Conservation (phyloP, 1,139 yeast species). For the Ogataea hybrid region DNA sequence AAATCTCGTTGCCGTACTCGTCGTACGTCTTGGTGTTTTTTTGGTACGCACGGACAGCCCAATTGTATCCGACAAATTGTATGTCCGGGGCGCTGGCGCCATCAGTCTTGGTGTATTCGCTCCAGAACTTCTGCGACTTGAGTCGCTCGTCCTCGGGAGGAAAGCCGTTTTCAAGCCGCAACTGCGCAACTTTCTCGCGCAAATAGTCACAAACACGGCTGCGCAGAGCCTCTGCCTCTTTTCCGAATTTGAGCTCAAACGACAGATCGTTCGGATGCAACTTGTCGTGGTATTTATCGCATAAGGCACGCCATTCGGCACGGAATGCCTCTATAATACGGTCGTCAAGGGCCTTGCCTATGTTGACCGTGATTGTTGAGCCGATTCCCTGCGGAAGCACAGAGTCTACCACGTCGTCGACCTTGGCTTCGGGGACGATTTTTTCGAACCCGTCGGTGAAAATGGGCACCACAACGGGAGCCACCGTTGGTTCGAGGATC, state of each 20-base stretch:
- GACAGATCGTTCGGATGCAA: conserved; percentile 57
- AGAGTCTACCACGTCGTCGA: conserved; percentile 51
- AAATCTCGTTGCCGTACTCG: conserved; percentile 30
- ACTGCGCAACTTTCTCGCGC: conserved; percentile 58
- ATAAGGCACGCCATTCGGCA: conserved; percentile 63
- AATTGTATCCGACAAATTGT: conserved; percentile 67
- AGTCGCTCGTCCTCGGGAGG: conserved; percentile 61
- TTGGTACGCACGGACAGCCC: conserved; percentile 76
- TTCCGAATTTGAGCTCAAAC: conserved; percentile 59
- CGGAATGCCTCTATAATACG: conserved; percentile 57
- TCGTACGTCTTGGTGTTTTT: conserved; percentile 43
- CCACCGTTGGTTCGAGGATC: conserved; percentile 73
- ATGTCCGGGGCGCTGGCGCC: conserved; percentile 69
- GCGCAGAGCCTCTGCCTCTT: conserved; percentile 61
- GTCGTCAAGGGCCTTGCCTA: conserved; percentile 74
- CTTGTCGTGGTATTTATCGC: conserved; percentile 46
- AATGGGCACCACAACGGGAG: conserved; percentile 90
- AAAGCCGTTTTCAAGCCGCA: conserved; percentile 56
- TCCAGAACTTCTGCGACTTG: conserved; percentile 72
- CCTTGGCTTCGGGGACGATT: conserved; percentile 76
- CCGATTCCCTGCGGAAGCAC: conserved; percentile 68
- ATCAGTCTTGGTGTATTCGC: conserved; percentile 55
- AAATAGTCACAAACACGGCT: conserved; percentile 68
- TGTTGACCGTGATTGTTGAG: conserved; percentile 61
- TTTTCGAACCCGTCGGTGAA: conserved; percentile 85